Percentiles rank a stretch among this genome's conserved stretches.
phyloP scores from a whole-genome alignment of 345 rosid species.

The Lepidium aucheri region DNA sequence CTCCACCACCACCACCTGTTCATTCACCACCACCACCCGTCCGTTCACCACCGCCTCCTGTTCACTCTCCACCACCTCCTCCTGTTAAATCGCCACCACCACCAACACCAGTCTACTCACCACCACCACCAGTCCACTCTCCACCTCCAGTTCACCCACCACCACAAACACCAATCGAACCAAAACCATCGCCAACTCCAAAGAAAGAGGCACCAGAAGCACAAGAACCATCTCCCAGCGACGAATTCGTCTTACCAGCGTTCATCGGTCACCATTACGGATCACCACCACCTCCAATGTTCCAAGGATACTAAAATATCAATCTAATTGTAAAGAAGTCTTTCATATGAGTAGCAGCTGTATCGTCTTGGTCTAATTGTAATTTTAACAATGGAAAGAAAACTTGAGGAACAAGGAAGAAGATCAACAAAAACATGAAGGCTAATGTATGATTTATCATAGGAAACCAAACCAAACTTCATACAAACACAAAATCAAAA shows the following conservation, averaged over 20 bases:
- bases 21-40: constrained; percentile 11
- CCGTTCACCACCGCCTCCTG: constrained; percentile 15
- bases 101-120: neutral
- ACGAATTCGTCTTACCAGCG: constrained; percentile 41
- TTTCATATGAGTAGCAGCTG: neutral
- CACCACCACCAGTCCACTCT: constrained; percentile 1
- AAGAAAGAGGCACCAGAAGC: neutral
- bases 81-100: constrained; percentile 8
- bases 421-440: neutral
- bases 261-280: constrained; percentile 56
- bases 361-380: neutral
- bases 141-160: constrained; percentile 26
- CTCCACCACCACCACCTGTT: neutral
- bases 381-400: neutral
- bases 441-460: neutral
- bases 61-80: constrained; percentile 22
- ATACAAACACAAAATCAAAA: too few species aligned
- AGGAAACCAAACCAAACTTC: too few species aligned
- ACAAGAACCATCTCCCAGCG: constrained; percentile 23
- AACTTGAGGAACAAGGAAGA: constrained; percentile 5
- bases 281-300: constrained; percentile 81
- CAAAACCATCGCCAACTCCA: constrained; percentile 14
- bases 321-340: neutral
- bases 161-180: constrained; percentile 8
- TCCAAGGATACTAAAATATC: constrained; percentile 51